Base-by-base conservation (phyloP, 495 filamentous ascomycete genomes). In the Peziza echinospora region DNA sequence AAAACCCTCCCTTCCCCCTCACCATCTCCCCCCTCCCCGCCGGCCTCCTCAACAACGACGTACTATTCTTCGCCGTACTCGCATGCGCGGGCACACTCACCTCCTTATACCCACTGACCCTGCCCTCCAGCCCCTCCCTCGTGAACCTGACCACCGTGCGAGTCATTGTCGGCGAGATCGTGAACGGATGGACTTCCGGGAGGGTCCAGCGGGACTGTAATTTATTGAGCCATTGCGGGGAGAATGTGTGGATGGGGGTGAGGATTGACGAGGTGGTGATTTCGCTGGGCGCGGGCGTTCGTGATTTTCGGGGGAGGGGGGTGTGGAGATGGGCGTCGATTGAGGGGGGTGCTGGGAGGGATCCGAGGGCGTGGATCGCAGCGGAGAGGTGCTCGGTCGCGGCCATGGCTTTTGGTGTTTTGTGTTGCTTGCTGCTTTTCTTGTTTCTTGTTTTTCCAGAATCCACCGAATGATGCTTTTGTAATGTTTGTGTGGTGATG, bases 11-110 rank as follows among this genome's bases (percentile, higher is more conserved):
- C 17, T 80, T 85, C 13, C 89, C 89, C n/a, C 89, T 72, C 19
- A 97, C 86, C 60, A 96, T 93, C 44, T 96, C 86, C 28, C 82
- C 84, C 51, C 82, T 73, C 48, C 73, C 75, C 30, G 86, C 89
- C 22, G 87, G 87, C 54, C 89, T 89, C 30, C 89, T 72, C 8
- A 82, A 64, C 28, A 97, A 67, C 0, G 85, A 93, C 0, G 91
- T 97, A 21, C 86, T 94, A 56, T 92, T 93, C 64, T 97, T 97
- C 4, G 89, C 89, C 16, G 80, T 96, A 1, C 83, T 84, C 48
- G 82, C 87, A 48, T 72, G 77, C 21, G 86, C 85, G 13, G 87
- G 86, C 21, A 96, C 75, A 0, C 89, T 94, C 43, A 96, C 80
- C 63, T 96, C 86, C 57, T 76, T 82, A 60, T 97, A 96, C 21